phyloP scores from a whole-genome alignment of 1,139 yeast species.

The Yamadazyma conglobata region DNA sequence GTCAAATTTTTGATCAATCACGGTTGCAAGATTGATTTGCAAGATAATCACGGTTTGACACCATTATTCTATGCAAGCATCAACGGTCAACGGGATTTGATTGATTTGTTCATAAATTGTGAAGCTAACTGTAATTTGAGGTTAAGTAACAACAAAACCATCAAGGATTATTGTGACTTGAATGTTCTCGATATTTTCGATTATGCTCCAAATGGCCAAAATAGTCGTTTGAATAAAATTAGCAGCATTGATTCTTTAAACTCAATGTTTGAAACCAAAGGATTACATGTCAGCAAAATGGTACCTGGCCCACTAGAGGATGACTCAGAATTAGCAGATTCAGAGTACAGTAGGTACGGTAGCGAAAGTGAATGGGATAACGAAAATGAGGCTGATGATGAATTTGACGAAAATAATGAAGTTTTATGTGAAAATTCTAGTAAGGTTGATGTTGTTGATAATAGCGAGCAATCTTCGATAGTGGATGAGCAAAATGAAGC shows the following conservation, averaged over 20 bases:
- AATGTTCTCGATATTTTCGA: conserved; percentile 58
- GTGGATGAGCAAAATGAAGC: conserved; percentile 1
- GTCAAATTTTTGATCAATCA: conserved; percentile 63
- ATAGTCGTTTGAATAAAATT: conserved; percentile 8
- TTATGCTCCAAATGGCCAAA: conserved; percentile 13
- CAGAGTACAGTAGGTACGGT: conserved; percentile 30
- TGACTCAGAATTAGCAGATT: conserved; percentile 41
- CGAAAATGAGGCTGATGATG: conserved; percentile 26
- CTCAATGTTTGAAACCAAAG: conserved; percentile 37
- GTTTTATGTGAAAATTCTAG: too few relatives aligned
- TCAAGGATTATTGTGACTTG: conserved; percentile 55
- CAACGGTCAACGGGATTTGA: conserved; percentile 64
- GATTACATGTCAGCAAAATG: conserved; percentile 44
- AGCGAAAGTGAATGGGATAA: conserved; percentile 10
- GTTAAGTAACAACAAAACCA: conserved; percentile 55
- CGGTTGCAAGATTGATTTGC: conserved; percentile 76
- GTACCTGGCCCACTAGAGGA: conserved; percentile 20
- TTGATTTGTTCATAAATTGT: conserved; percentile 55
- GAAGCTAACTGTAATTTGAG: conserved; percentile 60
- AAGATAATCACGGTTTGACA: conserved; percentile 78
- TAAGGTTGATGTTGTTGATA: conserved; percentile 6
- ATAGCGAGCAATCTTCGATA: conserved; percentile 5
- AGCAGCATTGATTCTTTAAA: conserved; percentile 34
- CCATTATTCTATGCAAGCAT: conserved; percentile 85
- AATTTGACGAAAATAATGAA: conserved; percentile 9